Percentiles rank a stretch among this genome's conserved stretches.
Evolutionary conservation across 768 basidiomycete species (phyloP).

Genomic region (Russula emetica): DNA sequence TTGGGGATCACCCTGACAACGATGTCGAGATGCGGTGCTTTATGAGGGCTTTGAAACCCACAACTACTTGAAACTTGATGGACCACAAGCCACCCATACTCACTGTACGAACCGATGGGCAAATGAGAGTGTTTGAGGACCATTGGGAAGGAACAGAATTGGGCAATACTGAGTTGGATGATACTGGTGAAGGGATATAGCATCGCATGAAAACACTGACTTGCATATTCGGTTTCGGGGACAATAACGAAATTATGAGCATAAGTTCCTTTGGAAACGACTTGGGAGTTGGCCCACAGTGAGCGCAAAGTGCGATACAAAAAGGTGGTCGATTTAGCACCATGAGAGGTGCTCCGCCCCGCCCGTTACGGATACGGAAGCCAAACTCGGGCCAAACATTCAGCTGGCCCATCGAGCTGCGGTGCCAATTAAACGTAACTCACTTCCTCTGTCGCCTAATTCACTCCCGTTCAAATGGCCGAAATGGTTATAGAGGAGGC

Average conservation of each 20-base stretch:
- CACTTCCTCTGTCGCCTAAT: neutral
- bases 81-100: neutral
- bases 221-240: neutral
- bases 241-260: neutral
- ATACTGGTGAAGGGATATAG: neutral
- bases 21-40: no score
- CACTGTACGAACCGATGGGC: neutral
- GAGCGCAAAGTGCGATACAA: neutral
- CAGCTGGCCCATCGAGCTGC: neutral
- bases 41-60: neutral
- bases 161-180: neutral
- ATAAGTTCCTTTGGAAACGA: neutral
- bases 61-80: neutral
- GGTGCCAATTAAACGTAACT: neutral
- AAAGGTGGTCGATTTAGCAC: neutral
- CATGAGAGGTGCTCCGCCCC: no score
- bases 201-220: neutral
- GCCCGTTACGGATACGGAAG: neutral
- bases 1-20: neutral
- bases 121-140: neutral
- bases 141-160: neutral
- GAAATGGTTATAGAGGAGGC: slow-evolving; percentile 59
- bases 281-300: neutral
- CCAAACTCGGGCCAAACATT: neutral
- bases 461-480: slow-evolving; percentile 15